Evolutionary conservation across 768 basidiomycete genomes (phyloP).

Genomic region (Kwoniella shandongensis): DNA sequence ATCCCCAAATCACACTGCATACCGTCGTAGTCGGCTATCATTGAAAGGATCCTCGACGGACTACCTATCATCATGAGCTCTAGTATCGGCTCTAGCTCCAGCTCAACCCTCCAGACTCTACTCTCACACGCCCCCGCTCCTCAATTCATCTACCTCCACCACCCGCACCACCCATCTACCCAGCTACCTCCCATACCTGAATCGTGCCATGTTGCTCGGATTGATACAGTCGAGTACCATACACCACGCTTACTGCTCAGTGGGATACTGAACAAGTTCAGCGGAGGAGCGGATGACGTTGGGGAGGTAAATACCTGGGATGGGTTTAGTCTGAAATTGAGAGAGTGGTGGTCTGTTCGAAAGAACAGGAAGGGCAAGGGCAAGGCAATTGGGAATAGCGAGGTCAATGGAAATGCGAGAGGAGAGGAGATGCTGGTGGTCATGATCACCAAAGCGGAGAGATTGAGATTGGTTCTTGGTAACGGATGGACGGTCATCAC

Average conservation of each 20-base stretch:
- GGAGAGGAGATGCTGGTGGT: conserved; percentile 25
- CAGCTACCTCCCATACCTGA: conserved; percentile 1
- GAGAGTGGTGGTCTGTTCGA: conserved; percentile 1
- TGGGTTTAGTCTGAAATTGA: conserved; percentile 27
- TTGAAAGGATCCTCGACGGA: no score
- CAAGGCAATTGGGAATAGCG: conserved; percentile 23
- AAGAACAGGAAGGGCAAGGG: conserved; percentile 14
- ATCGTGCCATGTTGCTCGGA: background rate
- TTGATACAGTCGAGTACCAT: conserved; percentile 35
- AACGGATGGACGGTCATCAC: conserved; percentile 42
- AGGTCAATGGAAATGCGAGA: conserved; percentile 16
- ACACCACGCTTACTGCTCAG: conserved; percentile 34
- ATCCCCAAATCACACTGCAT: no score
- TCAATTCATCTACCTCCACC: conserved; percentile 50
- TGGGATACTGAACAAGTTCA: conserved; percentile 26
- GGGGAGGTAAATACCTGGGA: conserved; percentile 33
- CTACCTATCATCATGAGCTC: no score
- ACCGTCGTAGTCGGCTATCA: no score
- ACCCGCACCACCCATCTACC: conserved; percentile 47
- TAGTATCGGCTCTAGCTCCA: no score
- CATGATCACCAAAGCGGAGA: conserved; percentile 36
- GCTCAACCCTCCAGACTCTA: conserved; percentile 16
- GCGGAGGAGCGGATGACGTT: background rate
- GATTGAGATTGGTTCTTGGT: conserved; percentile 32
- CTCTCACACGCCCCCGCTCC: conserved; percentile 30